phyloP scores from a whole-genome alignment of 306 rosid genomes.

The Trichosanthes cucumerina region DNA sequence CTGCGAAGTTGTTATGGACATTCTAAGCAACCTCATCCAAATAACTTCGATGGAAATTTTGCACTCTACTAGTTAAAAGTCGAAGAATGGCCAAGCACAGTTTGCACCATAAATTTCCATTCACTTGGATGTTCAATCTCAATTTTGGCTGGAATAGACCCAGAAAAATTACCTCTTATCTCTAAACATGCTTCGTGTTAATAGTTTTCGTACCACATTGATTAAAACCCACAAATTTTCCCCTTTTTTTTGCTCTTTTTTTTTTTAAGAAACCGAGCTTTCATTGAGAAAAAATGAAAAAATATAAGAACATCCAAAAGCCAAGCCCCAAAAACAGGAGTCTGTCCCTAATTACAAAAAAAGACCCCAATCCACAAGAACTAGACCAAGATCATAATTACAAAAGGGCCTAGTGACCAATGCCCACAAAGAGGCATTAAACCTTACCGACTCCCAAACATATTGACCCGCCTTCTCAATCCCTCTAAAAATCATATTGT shows the following conservation, averaged over 20 bases:
- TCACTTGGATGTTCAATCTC: background rate
- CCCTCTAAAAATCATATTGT: too few relatives aligned
- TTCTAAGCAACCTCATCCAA: background rate
- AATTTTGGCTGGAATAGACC: background rate
- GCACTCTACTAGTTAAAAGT: background rate
- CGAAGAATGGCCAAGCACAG: background rate
- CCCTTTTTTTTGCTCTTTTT: background rate
- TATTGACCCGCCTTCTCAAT: too few relatives aligned
- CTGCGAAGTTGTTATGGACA: background rate
- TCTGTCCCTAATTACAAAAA: too few relatives aligned
- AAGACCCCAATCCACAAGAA: too few relatives aligned
- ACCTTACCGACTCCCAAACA: too few relatives aligned
- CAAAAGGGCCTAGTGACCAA: too few relatives aligned
- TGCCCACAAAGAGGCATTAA: too few relatives aligned
- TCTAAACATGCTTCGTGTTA: background rate
- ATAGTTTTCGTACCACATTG: background rate
- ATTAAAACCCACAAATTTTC: background rate
- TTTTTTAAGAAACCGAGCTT: too few relatives aligned
- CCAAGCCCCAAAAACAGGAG: too few relatives aligned
- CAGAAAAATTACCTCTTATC: background rate
- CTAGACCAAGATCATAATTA: too few relatives aligned
- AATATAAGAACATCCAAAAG: too few relatives aligned
- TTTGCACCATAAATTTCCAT: background rate
- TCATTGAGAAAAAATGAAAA: too few relatives aligned
- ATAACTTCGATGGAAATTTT: background rate